These are phyloP conservation scores for Adansonia gregorii DNA, from an alignment of 441 rosid species.

Conservation along the genomic window DNA sequence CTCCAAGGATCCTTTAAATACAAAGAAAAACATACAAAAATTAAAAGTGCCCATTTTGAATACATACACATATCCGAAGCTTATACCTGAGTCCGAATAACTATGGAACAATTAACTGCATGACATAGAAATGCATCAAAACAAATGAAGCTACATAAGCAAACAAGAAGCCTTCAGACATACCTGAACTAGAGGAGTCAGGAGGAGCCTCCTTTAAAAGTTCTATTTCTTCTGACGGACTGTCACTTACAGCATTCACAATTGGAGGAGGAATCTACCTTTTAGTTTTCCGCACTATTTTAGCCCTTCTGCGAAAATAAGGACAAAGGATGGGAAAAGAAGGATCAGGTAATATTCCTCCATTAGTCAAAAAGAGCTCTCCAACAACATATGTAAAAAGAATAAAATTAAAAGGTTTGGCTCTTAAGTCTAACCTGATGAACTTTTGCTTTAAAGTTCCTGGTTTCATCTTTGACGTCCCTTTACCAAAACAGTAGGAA, in stretches of 20 bases:
- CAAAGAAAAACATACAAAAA: no score
- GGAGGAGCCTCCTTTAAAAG: slow-evolving; percentile 37
- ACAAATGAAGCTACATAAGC: slow-evolving; percentile 15
- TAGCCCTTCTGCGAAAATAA: slow-evolving; percentile 59
- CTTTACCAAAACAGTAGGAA: slow-evolving; percentile 38
- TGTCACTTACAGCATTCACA: slow-evolving; percentile 37
- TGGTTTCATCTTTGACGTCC: slow-evolving; percentile 57
- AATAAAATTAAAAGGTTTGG: slow-evolving; percentile 12
- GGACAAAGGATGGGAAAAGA: not conserved
- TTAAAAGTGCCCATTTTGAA: no score
- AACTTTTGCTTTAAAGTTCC: slow-evolving; percentile 66
- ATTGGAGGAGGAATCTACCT: slow-evolving; percentile 38
- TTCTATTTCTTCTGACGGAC: slow-evolving; percentile 44
- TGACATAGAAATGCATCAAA: slow-evolving; percentile 17
- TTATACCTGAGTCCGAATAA: no score
- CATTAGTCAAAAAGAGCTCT: not conserved
- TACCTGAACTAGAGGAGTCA: slow-evolving; percentile 50
- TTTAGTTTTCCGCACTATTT: slow-evolving; percentile 51
- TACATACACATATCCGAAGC: no score
- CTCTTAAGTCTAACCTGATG: slow-evolving; percentile 52
- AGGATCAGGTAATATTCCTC: not conserved
- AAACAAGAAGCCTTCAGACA: not conserved
- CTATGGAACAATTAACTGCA: slow-evolving; percentile 15
- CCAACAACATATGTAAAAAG: not conserved
- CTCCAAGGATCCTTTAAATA: no score